Base-by-base conservation (phyloP, 495 filamentous ascomycete species). In the Pyronema domesticum region DNA sequence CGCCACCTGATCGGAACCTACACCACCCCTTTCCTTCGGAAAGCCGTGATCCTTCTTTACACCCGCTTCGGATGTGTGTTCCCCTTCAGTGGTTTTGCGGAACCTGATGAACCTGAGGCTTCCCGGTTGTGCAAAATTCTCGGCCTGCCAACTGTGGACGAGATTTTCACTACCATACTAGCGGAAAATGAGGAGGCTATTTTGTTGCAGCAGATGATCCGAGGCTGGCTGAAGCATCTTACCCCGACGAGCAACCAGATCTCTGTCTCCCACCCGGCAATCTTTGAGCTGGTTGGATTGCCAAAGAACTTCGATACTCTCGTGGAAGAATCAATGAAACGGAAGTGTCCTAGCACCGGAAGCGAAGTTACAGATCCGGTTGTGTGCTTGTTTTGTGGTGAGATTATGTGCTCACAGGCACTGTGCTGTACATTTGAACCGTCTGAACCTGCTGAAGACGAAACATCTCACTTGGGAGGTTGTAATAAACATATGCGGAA, bases 321-420 rank as follows among this genome's bases (percentile, higher is more conserved):
- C 36, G 91, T 91, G 50, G 87, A 94, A 58, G 89, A 95, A 67
- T 84, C 84, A 19, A 86, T 94, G 58, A 80, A 80, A 57, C 73
- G 84, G 39, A 80, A 78, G 51, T 99, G 91, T 61, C 88, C 78
- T 9, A 60, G 50, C 42, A 88, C 86, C 1, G 86, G 87, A 53
- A 91, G 89, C 66, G 88, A 95, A 55, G 68, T 96, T 23, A 80
- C 78, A 8, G 93, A 99, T 66, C 86, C 91, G 0, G 81, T 77
- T 56, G 77, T 99, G 43, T 99, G 91, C 63, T 75, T 99, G 11
- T 91, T 95, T 71, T 99, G 91, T 61, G 91, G 89, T 6, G 89
- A 89, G 7, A 83, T 99, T 35, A 89, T 95, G 67, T 99, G 91
- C 70, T 83, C 83, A 14, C 91, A 99, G 69, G 85, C 83, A 23